Percentiles rank a stretch among this genome's conserved stretches.
Evolutionary conservation across 148 eudicot species (phyloP).

Genomic region (Nepenthes gracilis): DNA sequence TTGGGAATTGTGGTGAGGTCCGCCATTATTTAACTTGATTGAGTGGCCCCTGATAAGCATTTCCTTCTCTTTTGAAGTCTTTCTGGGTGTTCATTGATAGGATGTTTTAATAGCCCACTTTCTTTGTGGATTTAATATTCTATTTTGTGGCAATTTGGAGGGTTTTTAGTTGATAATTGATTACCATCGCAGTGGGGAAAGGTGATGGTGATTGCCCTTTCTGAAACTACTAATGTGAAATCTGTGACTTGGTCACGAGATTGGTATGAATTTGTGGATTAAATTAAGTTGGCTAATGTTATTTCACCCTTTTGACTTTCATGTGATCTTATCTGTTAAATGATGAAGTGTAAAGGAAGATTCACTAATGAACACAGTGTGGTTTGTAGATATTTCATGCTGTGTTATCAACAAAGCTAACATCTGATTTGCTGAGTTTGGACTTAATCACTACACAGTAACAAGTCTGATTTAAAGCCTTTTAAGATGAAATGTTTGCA

Average conservation of each 20-base stretch:
- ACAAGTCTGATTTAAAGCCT: no score
- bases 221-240: conserved; percentile 24
- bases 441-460: no score
- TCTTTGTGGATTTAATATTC: no score
- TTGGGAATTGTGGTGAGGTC: conserved; percentile 18
- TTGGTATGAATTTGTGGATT: conserved; percentile 29
- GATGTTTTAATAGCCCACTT: background rate
- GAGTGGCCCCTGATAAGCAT: conserved; percentile 23
- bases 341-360: conserved; percentile 8
- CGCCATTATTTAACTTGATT: conserved; percentile 28
- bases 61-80: conserved; percentile 7
- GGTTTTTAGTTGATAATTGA: conserved; percentile 2
- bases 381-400: no score
- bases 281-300: conserved; percentile 22
- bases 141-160: no score
- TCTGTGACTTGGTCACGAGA: conserved; percentile 47
- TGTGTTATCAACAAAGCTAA: no score
- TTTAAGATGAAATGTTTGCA: no score
- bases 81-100: background rate
- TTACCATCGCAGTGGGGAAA: conserved; percentile 3
- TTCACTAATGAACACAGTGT: background rate
- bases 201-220: conserved; percentile 11
- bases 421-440: no score
- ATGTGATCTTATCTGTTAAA: conserved; percentile 34
- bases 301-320: conserved; percentile 33